Evolutionary conservation across 1,284 basidiomycete species (phyloP).

Genomic region (Apiotrichum sp.): DNA sequence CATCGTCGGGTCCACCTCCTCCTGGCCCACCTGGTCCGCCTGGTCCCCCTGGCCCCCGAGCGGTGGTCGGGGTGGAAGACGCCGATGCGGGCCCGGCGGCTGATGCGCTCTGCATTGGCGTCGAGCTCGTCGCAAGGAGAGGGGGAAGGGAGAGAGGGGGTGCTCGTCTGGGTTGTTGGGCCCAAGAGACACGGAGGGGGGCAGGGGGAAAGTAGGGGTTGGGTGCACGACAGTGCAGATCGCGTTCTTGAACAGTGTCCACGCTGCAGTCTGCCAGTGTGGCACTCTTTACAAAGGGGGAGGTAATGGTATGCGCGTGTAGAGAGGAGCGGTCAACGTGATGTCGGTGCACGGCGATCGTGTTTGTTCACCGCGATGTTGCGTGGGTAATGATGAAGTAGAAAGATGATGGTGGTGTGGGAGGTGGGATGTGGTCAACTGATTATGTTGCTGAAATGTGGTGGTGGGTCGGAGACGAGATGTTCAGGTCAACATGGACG

Average conservation of each 20-base stretch:
- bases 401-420: no score
- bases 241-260: not conserved
- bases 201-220: not conserved
- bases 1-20: slow-evolving; percentile 22
- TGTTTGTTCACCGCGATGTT: no score
- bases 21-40: not conserved
- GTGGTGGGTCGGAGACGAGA: no score
- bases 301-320: not conserved
- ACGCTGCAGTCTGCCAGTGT: not conserved
- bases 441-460: no score
- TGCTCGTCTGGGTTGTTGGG: not conserved
- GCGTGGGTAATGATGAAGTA: no score
- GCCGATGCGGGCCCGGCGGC: not conserved
- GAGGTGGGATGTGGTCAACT: no score
- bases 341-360: no score
- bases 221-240: not conserved
- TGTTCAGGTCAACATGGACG: no score
- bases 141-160: not conserved
- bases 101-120: slow-evolving; percentile 2
- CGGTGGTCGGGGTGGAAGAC: slow-evolving; percentile 1
- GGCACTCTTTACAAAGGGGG: not conserved
- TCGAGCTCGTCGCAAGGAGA: not conserved
- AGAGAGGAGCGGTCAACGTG: no score
- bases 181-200: not conserved
- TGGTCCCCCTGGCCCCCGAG: slow-evolving; percentile 1